Base-by-base conservation (phyloP, 495 filamentous ascomycete genomes). In the Lasiosphaeria ovina region DNA sequence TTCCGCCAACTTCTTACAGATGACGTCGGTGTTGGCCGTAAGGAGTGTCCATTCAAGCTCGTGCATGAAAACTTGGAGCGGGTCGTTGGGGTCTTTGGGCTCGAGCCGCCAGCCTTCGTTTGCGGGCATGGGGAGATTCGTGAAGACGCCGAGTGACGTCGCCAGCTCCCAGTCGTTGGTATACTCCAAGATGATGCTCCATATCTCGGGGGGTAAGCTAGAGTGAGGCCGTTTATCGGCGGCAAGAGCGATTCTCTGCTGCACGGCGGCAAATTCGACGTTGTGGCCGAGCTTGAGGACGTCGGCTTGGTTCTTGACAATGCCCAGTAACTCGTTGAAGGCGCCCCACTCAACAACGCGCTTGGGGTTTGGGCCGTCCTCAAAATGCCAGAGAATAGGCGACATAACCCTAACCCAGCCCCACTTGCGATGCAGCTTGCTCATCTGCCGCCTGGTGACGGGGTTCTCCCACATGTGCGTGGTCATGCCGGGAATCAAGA, bases 121-220 rank as follows among this genome's bases (percentile, higher is more conserved):
- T 14, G 76, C 66, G 3, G 93, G 92, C 35, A 87, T 84, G 14
- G 84, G 80, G 6, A 97, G 75, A 49, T 80, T 91, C 4, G 90
- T 89, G 63, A 87, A 90, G 47, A 97, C 79, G 55, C 90, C 86
- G 11, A 97, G 80, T 3, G 89, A 86, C 53, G 83, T 87, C 14
- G 93, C 88, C 3, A 92, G 79, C 73, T 97, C 93, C 93, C 93
- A 97, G 69, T 97, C 93, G 14, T 84, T 84, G 14, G 91, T 80
- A 62, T 87, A 85, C 64, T 94, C 88, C 47, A 97, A 86, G 32
- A 97, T 88, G 51, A 90, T 88, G 34, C 89, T 84, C 92, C 93
- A 97, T 32, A 97, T 79, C 71, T 97, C 93, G 0, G 89, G 84
- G 0, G 93, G 93, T 0, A 97, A 76, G 16, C 55, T 66, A 31